phyloP scores from a whole-genome alignment of 164 flowering plant genomes.

The Umbellularia californica region DNA sequence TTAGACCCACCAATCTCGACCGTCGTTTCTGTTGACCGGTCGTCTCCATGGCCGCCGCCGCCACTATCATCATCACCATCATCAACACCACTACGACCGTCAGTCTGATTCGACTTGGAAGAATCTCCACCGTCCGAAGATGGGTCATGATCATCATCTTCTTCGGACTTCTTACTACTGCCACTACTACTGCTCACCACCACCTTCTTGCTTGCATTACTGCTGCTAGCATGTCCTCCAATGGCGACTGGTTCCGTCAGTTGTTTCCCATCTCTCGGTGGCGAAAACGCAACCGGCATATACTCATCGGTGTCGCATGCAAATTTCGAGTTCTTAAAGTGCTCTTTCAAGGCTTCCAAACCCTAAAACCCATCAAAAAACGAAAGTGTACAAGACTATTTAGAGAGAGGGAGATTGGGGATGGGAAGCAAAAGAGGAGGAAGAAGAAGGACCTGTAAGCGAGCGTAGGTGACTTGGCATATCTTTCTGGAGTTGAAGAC shows the following conservation, averaged over 20 bases:
- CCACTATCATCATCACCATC: neutral
- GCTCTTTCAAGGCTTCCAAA: constrained; percentile 82
- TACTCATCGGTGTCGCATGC: constrained; percentile 71
- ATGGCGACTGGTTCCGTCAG: constrained; percentile 58
- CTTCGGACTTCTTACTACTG: neutral
- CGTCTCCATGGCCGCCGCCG: neutral
- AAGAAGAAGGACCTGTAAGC: constrained; percentile 59
- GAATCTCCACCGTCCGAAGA: neutral
- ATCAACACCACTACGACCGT: neutral
- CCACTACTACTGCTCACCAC: neutral
- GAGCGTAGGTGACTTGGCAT: constrained; percentile 82
- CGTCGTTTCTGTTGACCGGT: neutral
- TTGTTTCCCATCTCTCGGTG: constrained; percentile 79
- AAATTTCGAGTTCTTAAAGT: constrained; percentile 90
- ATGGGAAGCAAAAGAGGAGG: neutral
- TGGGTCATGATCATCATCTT: constrained; percentile 2
- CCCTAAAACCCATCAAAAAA: constrained; percentile 36
- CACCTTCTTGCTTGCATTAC: neutral
- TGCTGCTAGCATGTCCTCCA: constrained; percentile 20
- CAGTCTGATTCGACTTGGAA: neutral
- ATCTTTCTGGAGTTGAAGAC: constrained; percentile 92
- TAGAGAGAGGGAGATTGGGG: neutral
- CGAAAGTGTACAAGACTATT: neutral
- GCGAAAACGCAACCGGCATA: constrained; percentile 75
- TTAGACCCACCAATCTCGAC: neutral